Evolutionary conservation across 2,329 filamentous ascomycete genomes (phyloP).

Genomic region (Zelopaecilomyces penicillatus): DNA sequence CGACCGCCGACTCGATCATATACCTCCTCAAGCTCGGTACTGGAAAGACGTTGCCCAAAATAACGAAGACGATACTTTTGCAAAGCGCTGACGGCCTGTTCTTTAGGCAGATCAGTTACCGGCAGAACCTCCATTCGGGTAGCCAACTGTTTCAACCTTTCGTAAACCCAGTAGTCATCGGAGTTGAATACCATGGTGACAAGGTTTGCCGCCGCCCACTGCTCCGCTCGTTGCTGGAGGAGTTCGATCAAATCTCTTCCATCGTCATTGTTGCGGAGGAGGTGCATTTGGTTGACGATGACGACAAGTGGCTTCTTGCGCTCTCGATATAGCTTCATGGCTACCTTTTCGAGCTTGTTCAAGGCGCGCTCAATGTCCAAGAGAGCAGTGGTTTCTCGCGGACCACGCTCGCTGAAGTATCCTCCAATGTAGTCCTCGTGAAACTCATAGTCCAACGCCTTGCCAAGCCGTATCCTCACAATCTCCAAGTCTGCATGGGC

Average conservation of each 20-base stretch:
- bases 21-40: conserved; percentile 59
- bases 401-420: conserved; percentile 89
- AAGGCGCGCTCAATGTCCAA: conserved; percentile 93
- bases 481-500: conserved; percentile 93
- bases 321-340: conserved; percentile 57
- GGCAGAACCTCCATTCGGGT: conserved; percentile 92
- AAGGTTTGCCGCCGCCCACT: conserved; percentile 88
- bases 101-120: conserved; percentile 73
- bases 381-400: conserved; percentile 82
- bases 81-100: conserved; percentile 67
- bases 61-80: conserved; percentile 74
- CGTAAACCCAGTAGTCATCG: conserved; percentile 98
- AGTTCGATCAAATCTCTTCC: conserved; percentile 91
- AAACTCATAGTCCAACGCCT: conserved; percentile 91
- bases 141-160: conserved; percentile 82
- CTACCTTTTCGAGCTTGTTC: conserved; percentile 97
- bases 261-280: conserved; percentile 84
- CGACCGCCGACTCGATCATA: conserved; percentile 84
- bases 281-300: conserved; percentile 89
- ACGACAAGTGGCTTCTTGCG: conserved; percentile 69
- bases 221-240: conserved; percentile 88
- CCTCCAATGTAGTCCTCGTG: conserved; percentile 97
- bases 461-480: conserved; percentile 84
- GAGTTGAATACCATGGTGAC: conserved; percentile 92
- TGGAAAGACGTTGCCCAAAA: conserved; percentile 51